phyloP scores from a whole-genome alignment of 1,139 yeast genomes.

The Nakaseomyces nivariensis region DNA sequence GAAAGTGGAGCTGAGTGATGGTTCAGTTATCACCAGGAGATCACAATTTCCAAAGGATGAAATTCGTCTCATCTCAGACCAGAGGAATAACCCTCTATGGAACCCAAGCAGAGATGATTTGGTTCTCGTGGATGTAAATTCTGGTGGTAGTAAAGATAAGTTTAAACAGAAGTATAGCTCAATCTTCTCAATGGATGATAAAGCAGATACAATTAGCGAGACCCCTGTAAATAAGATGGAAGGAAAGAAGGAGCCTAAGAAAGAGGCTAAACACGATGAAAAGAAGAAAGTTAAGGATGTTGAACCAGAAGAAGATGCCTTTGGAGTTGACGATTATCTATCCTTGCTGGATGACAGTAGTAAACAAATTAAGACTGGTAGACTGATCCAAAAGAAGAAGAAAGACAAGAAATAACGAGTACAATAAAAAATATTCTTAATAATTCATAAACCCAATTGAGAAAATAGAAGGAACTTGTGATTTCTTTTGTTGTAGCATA shows the following conservation, averaged over 20 bases:
- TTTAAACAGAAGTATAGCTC: conserved; percentile 65
- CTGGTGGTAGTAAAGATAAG: conserved; percentile 76
- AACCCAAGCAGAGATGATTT: conserved; percentile 77
- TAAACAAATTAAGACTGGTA: conserved; percentile 54
- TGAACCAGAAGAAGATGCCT: conserved; percentile 24
- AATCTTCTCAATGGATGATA: conserved; percentile 36
- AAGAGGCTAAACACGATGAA: conserved; percentile 11
- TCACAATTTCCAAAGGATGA: conserved; percentile 87
- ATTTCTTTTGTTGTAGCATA: no score
- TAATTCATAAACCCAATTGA: not conserved
- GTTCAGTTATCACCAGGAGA: conserved; percentile 73
- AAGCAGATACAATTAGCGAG: conserved; percentile 12
- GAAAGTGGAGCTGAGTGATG: conserved; percentile 80
- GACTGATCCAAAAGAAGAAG: conserved; percentile 48
- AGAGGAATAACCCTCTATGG: conserved; percentile 79
- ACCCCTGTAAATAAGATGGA: conserved; percentile 9
- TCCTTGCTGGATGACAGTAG: conserved; percentile 56
- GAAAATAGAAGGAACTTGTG: not conserved
- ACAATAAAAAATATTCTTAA: not conserved
- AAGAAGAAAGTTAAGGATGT: conserved; percentile 1
- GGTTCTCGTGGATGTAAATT: conserved; percentile 63
- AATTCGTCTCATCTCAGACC: conserved; percentile 77
- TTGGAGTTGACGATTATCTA: conserved; percentile 44
- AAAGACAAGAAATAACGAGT: conserved; percentile 27
- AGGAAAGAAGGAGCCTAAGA: conserved; percentile 13